Evolutionary conservation across 768 basidiomycete species (phyloP), one percentile per base, ranked within the genome.

Genomic region (Lactarius sp.): DNA sequence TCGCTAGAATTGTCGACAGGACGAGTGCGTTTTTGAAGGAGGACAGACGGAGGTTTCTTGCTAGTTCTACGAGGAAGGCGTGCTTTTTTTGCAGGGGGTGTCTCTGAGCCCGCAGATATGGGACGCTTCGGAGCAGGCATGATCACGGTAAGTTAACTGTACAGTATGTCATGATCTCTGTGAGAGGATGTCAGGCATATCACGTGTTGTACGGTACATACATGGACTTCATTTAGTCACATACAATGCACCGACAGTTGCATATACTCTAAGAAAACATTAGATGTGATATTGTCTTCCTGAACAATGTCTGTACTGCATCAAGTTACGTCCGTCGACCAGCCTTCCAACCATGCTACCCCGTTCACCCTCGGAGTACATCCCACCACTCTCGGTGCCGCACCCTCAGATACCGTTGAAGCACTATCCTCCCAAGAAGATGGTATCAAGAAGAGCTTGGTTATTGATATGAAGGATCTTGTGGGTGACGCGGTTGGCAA

Each of bases 401-500:
- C 46, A 13, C 46, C 47, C 4, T 44, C 52, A 8, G 59, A 64
- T 34, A 47, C 58, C 18, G 56, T 64, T 4, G 67, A 70, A 22
- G 66, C 61, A 8, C 65, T 72, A 7, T 64, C 70, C 20, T 72
- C 73, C 7, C 73, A 71, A 4, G 85, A 88, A 63, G 85, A 90
- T 69, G 80, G 81, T 9, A 78, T 80, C 18, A 86, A 83, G 56
- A 76, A 79, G 56, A 84, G 80, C 62, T 72, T 90, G 63, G 81
- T 88, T 71, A 90, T 92, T 64, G 86, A 90, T 67, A 90, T 92
- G 85, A 88, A 89, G 70, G 81, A 77, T 37, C 76, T 91, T 42
- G 86, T 92, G 4, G 90, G 90, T 2, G 88, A 90, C 72, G 89
- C 89, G 31, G 88, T 92, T 2, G 90, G 90, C 9, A 92, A 90